Conservation (phyloP, 2,329 filamentous ascomycete species). For the Penicillium sp. region DNA sequence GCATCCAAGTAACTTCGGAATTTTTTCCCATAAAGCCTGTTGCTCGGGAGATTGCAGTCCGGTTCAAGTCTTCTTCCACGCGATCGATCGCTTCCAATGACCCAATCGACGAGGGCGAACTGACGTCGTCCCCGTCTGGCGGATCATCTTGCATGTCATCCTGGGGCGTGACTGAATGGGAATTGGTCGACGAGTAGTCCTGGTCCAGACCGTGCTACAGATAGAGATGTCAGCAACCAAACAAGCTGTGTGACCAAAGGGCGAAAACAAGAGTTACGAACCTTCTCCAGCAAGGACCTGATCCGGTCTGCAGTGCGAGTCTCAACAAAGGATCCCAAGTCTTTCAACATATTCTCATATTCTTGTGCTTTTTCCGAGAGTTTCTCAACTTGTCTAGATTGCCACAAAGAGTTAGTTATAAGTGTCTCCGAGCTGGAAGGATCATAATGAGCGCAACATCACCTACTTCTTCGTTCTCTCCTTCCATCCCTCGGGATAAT, state of each 20-base stretch:
- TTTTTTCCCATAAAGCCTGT: slow-evolving; percentile 46
- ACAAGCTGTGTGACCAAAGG: not conserved
- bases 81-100: slow-evolving; percentile 44
- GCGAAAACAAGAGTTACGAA: slow-evolving; percentile 10
- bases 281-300: slow-evolving; percentile 35
- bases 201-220: slow-evolving; percentile 23
- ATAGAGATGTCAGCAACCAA: slow-evolving; percentile 6
- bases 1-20: slow-evolving; percentile 45
- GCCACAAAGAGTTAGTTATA: slow-evolving; percentile 9
- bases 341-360: slow-evolving; percentile 39
- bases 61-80: slow-evolving; percentile 44
- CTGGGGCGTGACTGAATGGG: slow-evolving; percentile 22
- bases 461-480: slow-evolving; percentile 37
- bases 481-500: slow-evolving; percentile 38
- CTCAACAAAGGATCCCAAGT: slow-evolving; percentile 33
- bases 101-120: slow-evolving; percentile 35
- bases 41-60: slow-evolving; percentile 32
- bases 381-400: slow-evolving; percentile 31
- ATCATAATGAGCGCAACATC: not conserved
- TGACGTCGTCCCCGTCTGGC: slow-evolving; percentile 25
- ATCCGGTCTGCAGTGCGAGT: slow-evolving; percentile 34
- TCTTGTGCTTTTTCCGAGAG: slow-evolving; percentile 31
- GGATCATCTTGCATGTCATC: slow-evolving; percentile 2
- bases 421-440: not conserved
- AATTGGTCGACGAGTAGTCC: slow-evolving; percentile 23